phyloP scores from a whole-genome alignment of 371 early-diverging fungal genomes.

The Lichtheimia ramosa region DNA sequence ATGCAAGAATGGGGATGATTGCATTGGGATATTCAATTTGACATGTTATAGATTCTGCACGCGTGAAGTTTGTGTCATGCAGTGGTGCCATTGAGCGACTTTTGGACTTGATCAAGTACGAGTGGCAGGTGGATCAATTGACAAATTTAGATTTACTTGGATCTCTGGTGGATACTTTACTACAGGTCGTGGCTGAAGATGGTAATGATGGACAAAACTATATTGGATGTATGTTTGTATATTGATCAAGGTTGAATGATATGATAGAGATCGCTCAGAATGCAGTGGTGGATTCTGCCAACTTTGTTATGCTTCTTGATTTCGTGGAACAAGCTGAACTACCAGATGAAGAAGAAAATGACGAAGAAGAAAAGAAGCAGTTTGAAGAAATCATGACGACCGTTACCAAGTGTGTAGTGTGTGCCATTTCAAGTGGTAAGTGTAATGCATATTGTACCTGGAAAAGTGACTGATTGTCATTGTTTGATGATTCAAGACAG shows the following conservation, averaged over 20 bases:
- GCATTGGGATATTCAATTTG: neutral
- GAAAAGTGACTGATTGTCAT: neutral
- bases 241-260: neutral
- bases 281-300: conserved; percentile 36
- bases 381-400: conserved; percentile 45
- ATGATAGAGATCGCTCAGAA: conserved; percentile 41
- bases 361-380: conserved; percentile 54
- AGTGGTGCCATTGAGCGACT: conserved; percentile 17
- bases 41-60: conserved; percentile 11
- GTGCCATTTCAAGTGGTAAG: conserved; percentile 48
- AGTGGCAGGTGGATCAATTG: conserved; percentile 26
- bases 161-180: conserved; percentile 29
- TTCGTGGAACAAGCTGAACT: conserved; percentile 43
- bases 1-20: neutral
- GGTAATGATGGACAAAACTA: conserved; percentile 17
- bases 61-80: conserved; percentile 9
- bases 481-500: conserved; percentile 29
- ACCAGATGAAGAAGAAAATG: conserved; percentile 30
- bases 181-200: conserved; percentile 44
- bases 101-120: conserved; percentile 26
- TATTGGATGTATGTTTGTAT: neutral
- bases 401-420: conserved; percentile 45
- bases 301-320: conserved; percentile 37
- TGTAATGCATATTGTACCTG: neutral
- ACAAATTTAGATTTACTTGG: conserved; percentile 34